phyloP scores from a whole-genome alignment of 23 red algal species.

The Pyropia yezoensis region DNA sequence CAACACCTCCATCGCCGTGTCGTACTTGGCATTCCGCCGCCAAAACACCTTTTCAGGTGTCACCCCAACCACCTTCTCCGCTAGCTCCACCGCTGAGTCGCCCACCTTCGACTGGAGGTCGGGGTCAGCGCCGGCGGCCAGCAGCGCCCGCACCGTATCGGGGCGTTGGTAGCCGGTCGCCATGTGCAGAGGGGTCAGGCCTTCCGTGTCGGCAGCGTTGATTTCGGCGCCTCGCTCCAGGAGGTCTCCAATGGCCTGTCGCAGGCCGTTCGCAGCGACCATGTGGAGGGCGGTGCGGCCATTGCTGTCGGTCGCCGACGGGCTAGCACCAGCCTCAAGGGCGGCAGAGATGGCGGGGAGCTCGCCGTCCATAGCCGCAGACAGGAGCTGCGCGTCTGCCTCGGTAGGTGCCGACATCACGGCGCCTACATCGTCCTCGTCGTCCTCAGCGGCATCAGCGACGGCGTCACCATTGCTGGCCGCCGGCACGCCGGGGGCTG shows the following conservation, averaged over 20 bases:
- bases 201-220: slow-evolving; percentile 63
- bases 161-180: slow-evolving; percentile 82
- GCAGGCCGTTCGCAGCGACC: slow-evolving; percentile 71
- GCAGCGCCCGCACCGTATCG: slow-evolving; percentile 46
- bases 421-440: no score
- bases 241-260: slow-evolving; percentile 26
- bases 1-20: no score
- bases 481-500: no score
- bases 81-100: slow-evolving; percentile 51
- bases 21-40: slow-evolving; percentile 19
- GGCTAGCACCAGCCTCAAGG: slow-evolving; percentile 39
- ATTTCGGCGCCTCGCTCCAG: slow-evolving; percentile 54
- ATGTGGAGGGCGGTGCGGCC: slow-evolving; percentile 80
- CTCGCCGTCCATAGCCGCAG: slow-evolving; percentile 50
- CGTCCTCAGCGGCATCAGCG: no score
- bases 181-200: slow-evolving; percentile 94
- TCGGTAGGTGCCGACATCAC: slow-evolving; percentile 5
- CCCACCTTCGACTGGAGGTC: slow-evolving; percentile 26
- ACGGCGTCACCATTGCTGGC: no score
- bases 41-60: slow-evolving; percentile 55
- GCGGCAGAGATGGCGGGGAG: slow-evolving; percentile 33
- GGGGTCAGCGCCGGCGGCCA: slow-evolving; percentile 42
- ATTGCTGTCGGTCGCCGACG: slow-evolving; percentile 46
- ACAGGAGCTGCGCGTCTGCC: slow-evolving; percentile 34
- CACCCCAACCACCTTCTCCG: slow-evolving; percentile 38